A percentile compares a stretch with the other conserved stretches of the same genome.
Conservation (phyloP, 768 basidiomycete genomes). For the Inosperma sp. region DNA sequence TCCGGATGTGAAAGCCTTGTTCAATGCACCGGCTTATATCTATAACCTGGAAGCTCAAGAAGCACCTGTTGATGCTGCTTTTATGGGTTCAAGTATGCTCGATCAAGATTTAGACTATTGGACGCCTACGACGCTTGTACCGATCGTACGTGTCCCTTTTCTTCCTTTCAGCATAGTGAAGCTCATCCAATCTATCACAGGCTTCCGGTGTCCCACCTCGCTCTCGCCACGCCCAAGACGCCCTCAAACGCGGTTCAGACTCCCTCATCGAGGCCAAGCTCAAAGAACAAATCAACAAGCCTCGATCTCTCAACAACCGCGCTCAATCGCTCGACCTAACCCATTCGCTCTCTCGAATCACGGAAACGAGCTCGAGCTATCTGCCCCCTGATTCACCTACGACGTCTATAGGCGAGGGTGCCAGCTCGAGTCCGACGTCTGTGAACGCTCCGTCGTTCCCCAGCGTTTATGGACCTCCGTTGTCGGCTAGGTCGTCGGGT, state of each 20-base stretch:
- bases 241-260: conserved; percentile 77
- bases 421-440: conserved; percentile 75
- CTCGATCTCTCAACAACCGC: conserved; percentile 77
- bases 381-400: conserved; percentile 76
- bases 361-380: conserved; percentile 60
- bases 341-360: conserved; percentile 76
- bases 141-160: conserved; percentile 52
- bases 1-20: conserved; percentile 92
- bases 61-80: conserved; percentile 28
- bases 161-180: conserved; percentile 12
- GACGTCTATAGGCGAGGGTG: conserved; percentile 68
- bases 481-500: conserved; percentile 31
- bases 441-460: conserved; percentile 78
- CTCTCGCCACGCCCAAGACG: conserved; percentile 67
- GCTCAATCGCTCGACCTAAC: conserved; percentile 89
- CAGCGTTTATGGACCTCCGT: conserved; percentile 73
- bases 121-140: conserved; percentile 56
- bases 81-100: conserved; percentile 23
- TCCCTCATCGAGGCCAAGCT: conserved; percentile 80
- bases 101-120: conserved; percentile 63
- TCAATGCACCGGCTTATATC: conserved; percentile 81
- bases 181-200: conserved; percentile 31
- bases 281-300: conserved; percentile 70
- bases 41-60: conserved; percentile 75
- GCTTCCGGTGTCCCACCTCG: conserved; percentile 67